Evolutionary conservation across 1,284 basidiomycete species (phyloP).

Genomic region (Ganoderma meredithae): DNA sequence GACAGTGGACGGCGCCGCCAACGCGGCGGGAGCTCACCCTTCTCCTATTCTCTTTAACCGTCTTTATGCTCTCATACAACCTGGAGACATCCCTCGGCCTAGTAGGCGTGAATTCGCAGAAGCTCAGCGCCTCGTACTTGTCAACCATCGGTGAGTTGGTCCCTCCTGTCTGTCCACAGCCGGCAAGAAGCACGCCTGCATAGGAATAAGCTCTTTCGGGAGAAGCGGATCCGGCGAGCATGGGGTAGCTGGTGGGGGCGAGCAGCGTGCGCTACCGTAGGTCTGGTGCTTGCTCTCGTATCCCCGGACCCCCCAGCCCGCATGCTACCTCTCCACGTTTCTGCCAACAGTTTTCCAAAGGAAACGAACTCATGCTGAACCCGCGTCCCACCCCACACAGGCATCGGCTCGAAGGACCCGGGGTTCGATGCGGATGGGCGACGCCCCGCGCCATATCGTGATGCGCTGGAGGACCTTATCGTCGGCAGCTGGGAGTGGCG

Average conservation of each 20-base stretch:
- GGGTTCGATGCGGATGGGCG: slow-evolving; percentile 55
- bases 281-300: background rate
- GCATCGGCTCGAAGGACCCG: slow-evolving; percentile 45
- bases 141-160: slow-evolving; percentile 34
- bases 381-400: slow-evolving; percentile 32
- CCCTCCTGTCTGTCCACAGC: background rate
- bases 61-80: slow-evolving; percentile 74
- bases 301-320: background rate
- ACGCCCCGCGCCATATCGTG: slow-evolving; percentile 55
- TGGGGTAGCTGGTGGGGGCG: background rate
- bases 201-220: background rate
- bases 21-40: slow-evolving; percentile 71
- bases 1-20: slow-evolving; percentile 61
- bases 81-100: slow-evolving; percentile 62
- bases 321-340: background rate
- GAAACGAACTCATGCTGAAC: background rate
- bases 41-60: slow-evolving; percentile 62
- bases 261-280: background rate
- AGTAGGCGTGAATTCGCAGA: slow-evolving; percentile 51
- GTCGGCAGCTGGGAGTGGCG: slow-evolving; percentile 75
- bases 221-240: background rate
- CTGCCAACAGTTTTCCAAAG: slow-evolving; percentile 43
- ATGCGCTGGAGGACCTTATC: slow-evolving; percentile 63
- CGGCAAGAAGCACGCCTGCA: background rate
- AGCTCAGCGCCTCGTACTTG: slow-evolving; percentile 38